phyloP scores from a whole-genome alignment of 2,329 filamentous ascomycete species.

The Rhinocladiella mackenziei region DNA sequence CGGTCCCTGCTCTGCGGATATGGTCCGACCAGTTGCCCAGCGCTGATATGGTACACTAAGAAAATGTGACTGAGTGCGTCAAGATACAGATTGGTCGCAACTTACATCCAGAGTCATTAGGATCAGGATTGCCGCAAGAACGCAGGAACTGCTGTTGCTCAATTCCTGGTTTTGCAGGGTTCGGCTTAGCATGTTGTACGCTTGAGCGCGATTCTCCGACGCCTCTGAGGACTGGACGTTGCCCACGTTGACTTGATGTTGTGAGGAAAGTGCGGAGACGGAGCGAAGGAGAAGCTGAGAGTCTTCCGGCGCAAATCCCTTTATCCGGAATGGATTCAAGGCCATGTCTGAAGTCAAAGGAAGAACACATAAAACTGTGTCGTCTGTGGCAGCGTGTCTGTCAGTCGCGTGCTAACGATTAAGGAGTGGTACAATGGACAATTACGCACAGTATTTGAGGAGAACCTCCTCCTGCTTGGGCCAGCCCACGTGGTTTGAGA shows the following conservation, averaged over 20 bases:
- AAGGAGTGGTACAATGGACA: not conserved
- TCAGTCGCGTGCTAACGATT: not conserved
- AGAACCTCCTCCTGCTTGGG: slow-evolving; percentile 2
- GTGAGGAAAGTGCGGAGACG: slow-evolving; percentile 11
- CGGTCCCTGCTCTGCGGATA: slow-evolving; percentile 6
- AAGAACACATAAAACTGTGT: slow-evolving; percentile 11
- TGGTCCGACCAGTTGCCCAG: slow-evolving; percentile 4
- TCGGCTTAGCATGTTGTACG: slow-evolving; percentile 1
- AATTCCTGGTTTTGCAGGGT: slow-evolving; percentile 1
- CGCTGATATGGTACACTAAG: slow-evolving; percentile 4
- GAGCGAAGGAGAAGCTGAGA: slow-evolving; percentile 15
- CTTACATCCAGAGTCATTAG: slow-evolving; percentile 6
- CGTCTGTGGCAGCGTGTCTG: slow-evolving; percentile 7
- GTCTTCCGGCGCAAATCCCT: slow-evolving; percentile 6
- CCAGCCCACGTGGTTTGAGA: not conserved
- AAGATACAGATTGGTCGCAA: no score
- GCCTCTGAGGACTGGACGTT: slow-evolving; percentile 1
- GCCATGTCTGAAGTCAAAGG: slow-evolving; percentile 13
- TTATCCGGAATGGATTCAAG: slow-evolving; percentile 13
- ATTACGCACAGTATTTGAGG: slow-evolving; percentile 1
- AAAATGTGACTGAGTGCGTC: not conserved
- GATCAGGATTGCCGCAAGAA: slow-evolving; percentile 4
- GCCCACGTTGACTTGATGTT: slow-evolving; percentile 6
- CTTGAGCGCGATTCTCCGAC: slow-evolving; percentile 1
- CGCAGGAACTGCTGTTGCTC: slow-evolving; percentile 2